These are phyloP conservation scores for Cairneyella variabilis DNA, from an alignment of 495 filamentous ascomycete genomes.

Conservation along the genomic window DNA sequence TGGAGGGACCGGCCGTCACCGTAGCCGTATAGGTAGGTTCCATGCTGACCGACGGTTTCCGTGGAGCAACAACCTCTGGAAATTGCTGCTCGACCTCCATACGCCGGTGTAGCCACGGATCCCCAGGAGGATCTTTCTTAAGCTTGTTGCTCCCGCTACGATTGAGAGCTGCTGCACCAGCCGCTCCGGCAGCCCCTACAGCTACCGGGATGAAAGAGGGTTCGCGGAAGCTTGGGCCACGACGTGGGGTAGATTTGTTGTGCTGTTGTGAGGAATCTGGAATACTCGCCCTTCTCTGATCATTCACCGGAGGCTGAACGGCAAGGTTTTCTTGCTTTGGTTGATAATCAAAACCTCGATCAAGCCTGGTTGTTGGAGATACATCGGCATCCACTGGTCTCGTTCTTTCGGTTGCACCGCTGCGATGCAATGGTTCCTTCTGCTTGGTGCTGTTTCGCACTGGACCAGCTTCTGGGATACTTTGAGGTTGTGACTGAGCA, in stretches of 20 bases:
- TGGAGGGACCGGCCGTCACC: neutral
- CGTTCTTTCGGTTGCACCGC: slow-evolving; percentile 17
- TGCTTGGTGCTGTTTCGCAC: slow-evolving; percentile 19
- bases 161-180: slow-evolving; percentile 7
- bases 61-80: slow-evolving; percentile 6
- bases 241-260: neutral
- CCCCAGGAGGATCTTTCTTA: slow-evolving; percentile 25
- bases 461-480: slow-evolving; percentile 12
- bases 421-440: slow-evolving; percentile 24
- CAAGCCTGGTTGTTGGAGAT: neutral
- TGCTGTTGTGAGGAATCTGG: too few species aligned
- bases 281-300: too few species aligned
- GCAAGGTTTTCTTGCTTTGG: too few species aligned
- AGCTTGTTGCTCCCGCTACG: slow-evolving; percentile 26
- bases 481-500: slow-evolving; percentile 17
- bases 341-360: slow-evolving; percentile 15
- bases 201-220: slow-evolving; percentile 15
- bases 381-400: slow-evolving; percentile 5
- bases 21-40: neutral
- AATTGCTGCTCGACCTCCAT: slow-evolving; percentile 12
- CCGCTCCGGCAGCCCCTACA: slow-evolving; percentile 11
- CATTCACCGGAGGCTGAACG: too few species aligned
- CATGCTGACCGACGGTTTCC: slow-evolving; percentile 2
- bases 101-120: slow-evolving; percentile 16
- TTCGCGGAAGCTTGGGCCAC: slow-evolving; percentile 19